Percentiles rank a stretch among this genome's conserved stretches.
These are phyloP conservation scores for Blastomyces emzantsi DNA, from an alignment of 2,329 filamentous ascomycete genomes.

Conservation along the genomic window DNA sequence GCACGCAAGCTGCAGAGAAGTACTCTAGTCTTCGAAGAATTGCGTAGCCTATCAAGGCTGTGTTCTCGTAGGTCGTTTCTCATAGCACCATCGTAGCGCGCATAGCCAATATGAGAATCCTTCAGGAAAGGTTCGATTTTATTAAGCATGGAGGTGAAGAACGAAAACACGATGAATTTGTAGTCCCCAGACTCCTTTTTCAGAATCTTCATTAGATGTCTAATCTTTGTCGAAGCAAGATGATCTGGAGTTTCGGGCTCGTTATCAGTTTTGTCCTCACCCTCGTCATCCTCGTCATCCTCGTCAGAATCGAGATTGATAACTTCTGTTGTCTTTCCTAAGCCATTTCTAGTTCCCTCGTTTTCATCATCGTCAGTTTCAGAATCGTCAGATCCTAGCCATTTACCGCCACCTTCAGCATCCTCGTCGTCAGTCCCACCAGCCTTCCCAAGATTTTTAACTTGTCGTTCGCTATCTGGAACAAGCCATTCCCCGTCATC, in stretches of 20 bases:
- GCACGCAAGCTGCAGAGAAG: constrained; percentile 91
- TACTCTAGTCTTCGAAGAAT: constrained; percentile 65
- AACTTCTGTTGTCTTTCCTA: constrained; percentile 29
- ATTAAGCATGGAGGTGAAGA: constrained; percentile 98
- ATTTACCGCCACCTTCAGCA: constrained; percentile 77
- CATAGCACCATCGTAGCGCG: constrained; percentile 93
- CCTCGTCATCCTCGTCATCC: constrained; percentile 22
- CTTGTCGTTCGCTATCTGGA: constrained; percentile 53
- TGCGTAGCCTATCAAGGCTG: constrained; percentile 66
- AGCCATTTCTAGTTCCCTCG: constrained; percentile 14
- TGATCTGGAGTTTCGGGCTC: constrained; percentile 36
- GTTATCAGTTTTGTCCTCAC: constrained; percentile 36
- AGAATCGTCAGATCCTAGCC: constrained; percentile 63
- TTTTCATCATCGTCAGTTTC: constrained; percentile 34
- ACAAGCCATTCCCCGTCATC: constrained; percentile 74
- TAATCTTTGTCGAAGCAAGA: constrained; percentile 74
- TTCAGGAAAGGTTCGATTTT: constrained; percentile 86
- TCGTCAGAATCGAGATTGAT: constrained; percentile 20
- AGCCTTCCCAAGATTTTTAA: constrained; percentile 59
- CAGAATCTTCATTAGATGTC: constrained; percentile 72
- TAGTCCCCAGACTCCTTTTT: constrained; percentile 67
- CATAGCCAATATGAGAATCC: constrained; percentile 64
- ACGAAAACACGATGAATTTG: constrained; percentile 98
- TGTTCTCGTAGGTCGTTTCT: constrained; percentile 85
- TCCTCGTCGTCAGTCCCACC: constrained; percentile 84